Conservation (phyloP, 768 basidiomycete species). For the Coprinellus micaceus region DNA sequence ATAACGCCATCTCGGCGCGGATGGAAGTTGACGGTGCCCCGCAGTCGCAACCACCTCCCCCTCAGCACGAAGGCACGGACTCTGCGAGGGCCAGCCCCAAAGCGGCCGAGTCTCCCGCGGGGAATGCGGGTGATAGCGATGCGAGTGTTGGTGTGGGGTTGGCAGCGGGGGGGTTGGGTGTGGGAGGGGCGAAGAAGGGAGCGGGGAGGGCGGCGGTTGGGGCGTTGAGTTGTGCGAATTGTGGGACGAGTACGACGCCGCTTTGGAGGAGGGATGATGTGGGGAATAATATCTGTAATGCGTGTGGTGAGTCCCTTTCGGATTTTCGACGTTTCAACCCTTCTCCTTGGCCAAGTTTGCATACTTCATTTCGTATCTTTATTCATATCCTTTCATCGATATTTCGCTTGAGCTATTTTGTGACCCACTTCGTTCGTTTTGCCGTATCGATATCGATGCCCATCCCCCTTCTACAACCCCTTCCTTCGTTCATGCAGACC, state of each 20-base stretch:
- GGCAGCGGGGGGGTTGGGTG: conserved; percentile 9
- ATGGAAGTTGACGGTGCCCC: conserved; percentile 33
- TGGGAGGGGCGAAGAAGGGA: conserved; percentile 17
- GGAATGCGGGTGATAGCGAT: conserved; percentile 32
- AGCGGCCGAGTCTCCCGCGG: conserved; percentile 12
- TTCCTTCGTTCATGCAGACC: no score
- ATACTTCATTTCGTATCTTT: no score
- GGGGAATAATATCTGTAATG: conserved; percentile 93
- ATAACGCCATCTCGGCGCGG: conserved; percentile 62
- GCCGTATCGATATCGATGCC: no score
- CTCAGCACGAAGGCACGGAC: conserved; percentile 13
- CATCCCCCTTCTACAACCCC: no score
- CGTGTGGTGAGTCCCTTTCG: conserved; percentile 73
- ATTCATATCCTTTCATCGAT: no score
- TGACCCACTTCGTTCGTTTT: no score
- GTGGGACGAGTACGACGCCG: conserved; percentile 85
- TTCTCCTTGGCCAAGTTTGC: no score
- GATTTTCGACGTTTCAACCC: no score
- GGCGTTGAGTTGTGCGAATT: conserved; percentile 82
- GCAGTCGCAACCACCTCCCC: conserved; percentile 15
- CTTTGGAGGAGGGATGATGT: conserved; percentile 88
- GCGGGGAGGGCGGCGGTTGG: conserved; percentile 53
- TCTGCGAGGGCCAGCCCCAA: conserved; percentile 8
- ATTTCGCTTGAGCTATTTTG: no score
- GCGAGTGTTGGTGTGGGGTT: conserved; percentile 21